Evolutionary conservation across 495 filamentous ascomycete species (phyloP).

Genomic region (Aspergillus sparsus): DNA sequence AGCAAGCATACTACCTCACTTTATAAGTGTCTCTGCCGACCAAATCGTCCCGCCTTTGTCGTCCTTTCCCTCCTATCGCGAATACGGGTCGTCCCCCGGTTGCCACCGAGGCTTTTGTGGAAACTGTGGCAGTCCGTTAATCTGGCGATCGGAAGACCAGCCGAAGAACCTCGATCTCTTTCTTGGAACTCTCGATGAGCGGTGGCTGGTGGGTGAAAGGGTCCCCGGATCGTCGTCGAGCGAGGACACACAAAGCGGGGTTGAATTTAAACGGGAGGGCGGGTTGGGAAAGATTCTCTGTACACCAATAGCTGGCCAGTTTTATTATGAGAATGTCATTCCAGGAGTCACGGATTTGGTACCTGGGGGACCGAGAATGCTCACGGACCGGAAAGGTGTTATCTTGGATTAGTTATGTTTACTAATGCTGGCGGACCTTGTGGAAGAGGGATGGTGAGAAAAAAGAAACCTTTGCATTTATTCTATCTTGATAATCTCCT

Average conservation of each 20-base stretch:
- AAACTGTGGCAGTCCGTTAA: not conserved
- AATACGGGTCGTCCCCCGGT: not conserved
- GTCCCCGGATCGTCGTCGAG: not conserved
- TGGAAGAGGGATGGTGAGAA: no score
- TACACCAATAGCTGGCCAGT: not conserved
- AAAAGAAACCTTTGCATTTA: no score
- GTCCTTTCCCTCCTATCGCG: not conserved
- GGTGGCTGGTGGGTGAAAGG: not conserved
- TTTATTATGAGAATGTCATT: slow-evolving; percentile 3
- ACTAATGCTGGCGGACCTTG: no score
- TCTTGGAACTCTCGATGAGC: not conserved
- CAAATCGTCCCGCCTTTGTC: not conserved
- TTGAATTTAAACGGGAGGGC: not conserved
- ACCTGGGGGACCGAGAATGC: not conserved
- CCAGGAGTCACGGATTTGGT: not conserved
- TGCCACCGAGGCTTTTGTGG: not conserved
- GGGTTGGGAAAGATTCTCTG: not conserved
- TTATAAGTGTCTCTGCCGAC: not conserved
- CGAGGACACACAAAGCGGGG: not conserved
- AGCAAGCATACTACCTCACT: not conserved
- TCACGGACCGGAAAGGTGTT: no score
- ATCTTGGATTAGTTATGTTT: no score
- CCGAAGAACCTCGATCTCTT: not conserved
- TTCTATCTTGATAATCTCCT: no score
- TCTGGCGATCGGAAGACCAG: not conserved